Percentiles rank a stretch among this genome's conserved stretches.
These are phyloP conservation scores for Alternaria brassicicola DNA, from an alignment of 2,329 filamentous ascomycete genomes.

Conservation along the genomic window DNA sequence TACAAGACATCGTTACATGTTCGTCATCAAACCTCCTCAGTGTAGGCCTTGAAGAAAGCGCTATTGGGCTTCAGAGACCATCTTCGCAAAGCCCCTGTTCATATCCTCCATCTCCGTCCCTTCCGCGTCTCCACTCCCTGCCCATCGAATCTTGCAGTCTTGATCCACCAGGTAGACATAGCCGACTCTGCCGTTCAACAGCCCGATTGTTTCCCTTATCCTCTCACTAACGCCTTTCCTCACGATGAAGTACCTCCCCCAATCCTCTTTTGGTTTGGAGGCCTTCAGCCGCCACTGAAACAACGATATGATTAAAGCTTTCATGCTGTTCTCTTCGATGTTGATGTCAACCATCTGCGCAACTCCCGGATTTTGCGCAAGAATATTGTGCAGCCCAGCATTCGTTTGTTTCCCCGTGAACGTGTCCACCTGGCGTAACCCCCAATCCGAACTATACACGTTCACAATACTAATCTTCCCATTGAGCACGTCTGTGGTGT, in stretches of 20 bases:
- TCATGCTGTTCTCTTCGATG: slow-evolving; percentile 78
- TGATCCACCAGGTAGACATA: slow-evolving; percentile 92
- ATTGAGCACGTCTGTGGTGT: slow-evolving; percentile 77
- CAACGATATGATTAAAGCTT: slow-evolving; percentile 61
- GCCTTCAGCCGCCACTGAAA: slow-evolving; percentile 60
- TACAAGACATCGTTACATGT: slow-evolving; percentile 6
- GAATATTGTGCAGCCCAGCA: slow-evolving; percentile 67
- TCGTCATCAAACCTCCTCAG: neutral
- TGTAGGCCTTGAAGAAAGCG: neutral
- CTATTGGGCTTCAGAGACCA: slow-evolving; percentile 55
- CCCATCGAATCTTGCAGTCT: slow-evolving; percentile 91
- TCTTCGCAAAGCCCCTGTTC: slow-evolving; percentile 66
- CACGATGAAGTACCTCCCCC: slow-evolving; percentile 65
- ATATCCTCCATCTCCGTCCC: slow-evolving; percentile 71
- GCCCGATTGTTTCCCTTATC: slow-evolving; percentile 64
- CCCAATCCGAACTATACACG: slow-evolving; percentile 85
- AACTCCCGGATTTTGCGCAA: slow-evolving; percentile 60
- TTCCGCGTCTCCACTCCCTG: slow-evolving; percentile 75
- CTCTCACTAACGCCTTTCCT: slow-evolving; percentile 62
- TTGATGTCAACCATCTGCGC: slow-evolving; percentile 88
- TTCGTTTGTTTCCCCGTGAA: slow-evolving; percentile 71
- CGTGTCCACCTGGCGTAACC: slow-evolving; percentile 75
- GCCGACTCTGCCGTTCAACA: slow-evolving; percentile 89
- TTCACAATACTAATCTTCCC: slow-evolving; percentile 79
- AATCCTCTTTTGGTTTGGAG: slow-evolving; percentile 57